A percentile compares a stretch with the other conserved stretches of the same genome.
Evolutionary conservation across 352 stramenopile genomes (phyloP).

Genomic region (Plasmopara muralis): DNA sequence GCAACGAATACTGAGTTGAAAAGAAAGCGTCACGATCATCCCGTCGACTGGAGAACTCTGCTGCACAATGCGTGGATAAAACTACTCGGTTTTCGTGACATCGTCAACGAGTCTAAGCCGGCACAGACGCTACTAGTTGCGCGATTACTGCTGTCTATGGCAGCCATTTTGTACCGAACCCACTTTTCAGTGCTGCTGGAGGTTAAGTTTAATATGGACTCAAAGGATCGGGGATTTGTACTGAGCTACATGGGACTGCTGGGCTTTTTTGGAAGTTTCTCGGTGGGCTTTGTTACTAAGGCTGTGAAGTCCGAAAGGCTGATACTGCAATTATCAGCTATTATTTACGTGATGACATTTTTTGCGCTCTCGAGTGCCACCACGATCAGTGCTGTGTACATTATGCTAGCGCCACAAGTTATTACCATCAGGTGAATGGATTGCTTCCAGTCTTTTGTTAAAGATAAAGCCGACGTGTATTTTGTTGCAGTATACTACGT

Average conservation of each 20-base stretch:
- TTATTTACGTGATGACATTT: conserved; percentile 71
- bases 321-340: conserved; percentile 51
- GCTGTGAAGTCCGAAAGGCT: conserved; percentile 47
- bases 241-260: conserved; percentile 80
- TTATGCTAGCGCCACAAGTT: too few relatives aligned
- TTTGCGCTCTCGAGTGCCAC: conserved; percentile 50
- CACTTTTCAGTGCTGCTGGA: conserved; percentile 74
- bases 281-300: conserved; percentile 46
- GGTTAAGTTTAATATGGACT: conserved; percentile 71
- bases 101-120: conserved; percentile 54
- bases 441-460: conserved; percentile 10
- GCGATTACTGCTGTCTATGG: conserved; percentile 65
- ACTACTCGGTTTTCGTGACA: conserved; percentile 51
- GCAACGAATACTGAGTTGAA: too few relatives aligned
- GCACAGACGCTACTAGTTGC: conserved; percentile 64
- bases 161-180: conserved; percentile 68
- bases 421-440: too few relatives aligned
- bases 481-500: conserved; percentile 55
- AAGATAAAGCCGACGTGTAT: conserved; percentile 43
- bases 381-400: conserved; percentile 22
- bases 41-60: too few relatives aligned
- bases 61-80: conserved; percentile 25
- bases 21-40: too few relatives aligned
- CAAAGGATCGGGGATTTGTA: conserved; percentile 54
- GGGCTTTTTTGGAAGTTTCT: conserved; percentile 53